Evolutionary conservation across 495 filamentous ascomycete species (phyloP), one percentile per base, ranked within the genome.

Genomic region (Neurospora sp.): DNA sequence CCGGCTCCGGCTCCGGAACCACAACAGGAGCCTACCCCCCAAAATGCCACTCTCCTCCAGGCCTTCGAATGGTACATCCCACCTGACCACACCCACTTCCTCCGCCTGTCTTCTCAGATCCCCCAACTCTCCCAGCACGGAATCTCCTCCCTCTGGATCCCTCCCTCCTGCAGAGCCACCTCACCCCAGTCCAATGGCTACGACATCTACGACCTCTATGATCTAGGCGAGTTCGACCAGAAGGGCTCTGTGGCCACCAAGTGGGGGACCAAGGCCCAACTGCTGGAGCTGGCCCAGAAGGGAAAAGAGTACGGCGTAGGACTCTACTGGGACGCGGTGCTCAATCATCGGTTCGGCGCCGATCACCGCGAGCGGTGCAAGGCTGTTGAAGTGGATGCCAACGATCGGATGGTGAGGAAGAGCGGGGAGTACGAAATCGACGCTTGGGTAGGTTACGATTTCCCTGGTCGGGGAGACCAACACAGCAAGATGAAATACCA

Each of bases 1-100:
- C 28, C 31, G 13, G 17, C 70, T n/a, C 21, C 2, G 11, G 39
- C 70, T 34, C 15, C 24, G 5, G 10, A 72, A 31, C 24, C 43
- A 37, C n/a, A 31, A 31, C 73, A 71, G 45, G 19, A 79, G 37
- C 70, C 77, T 5, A 79, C 78, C 1, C 75, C 77, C 2, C 76
- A 78, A 69, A 94, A 93, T 73, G 78, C 75, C 71, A 89, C 90
- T 73, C 88, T 93, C 79, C 81, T 93, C 76, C 90, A 93, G 79
- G 88, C 84, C 10, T 93, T 92, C 79, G 92, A 93, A 83, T 93
- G 92, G 92, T 89, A 93, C 78, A 85, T 90, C 1, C 90, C 90
- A 0, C 86, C 86, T 10, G 89, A 92, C 75, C 82, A 86, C 38
- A 83, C 83, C 24, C 91, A 93, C 79, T 93, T 89, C 88, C 77